These are phyloP conservation scores for Podaxis sp. DNA, from an alignment of 768 basidiomycete species.

Conservation along the genomic window DNA sequence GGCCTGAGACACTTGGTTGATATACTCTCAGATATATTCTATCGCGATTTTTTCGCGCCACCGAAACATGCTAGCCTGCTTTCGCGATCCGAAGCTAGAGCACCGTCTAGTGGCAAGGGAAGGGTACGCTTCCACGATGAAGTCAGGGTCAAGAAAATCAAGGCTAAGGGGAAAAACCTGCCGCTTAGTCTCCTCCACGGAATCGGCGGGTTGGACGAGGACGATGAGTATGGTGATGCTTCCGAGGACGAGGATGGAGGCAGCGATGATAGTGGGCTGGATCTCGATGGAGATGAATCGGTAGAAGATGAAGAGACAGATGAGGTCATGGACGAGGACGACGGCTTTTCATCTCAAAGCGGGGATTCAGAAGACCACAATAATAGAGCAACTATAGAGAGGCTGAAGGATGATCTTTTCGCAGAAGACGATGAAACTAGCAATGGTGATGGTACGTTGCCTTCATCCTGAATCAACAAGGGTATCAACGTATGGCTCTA, in stretches of 20 bases:
- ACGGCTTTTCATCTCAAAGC: conserved; percentile 16
- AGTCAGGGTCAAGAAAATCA: conserved; percentile 81
- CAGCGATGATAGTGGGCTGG: conserved; percentile 26
- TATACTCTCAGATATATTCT: conserved; percentile 52
- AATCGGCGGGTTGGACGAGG: conserved; percentile 41
- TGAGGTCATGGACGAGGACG: conserved; percentile 28
- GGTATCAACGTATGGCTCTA: background rate
- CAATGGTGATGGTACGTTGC: conserved; percentile 32
- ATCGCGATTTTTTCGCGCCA: conserved; percentile 80
- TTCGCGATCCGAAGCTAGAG: conserved; percentile 19
- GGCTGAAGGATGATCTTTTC: conserved; percentile 78
- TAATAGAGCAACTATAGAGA: conserved; percentile 54
- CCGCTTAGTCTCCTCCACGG: conserved; percentile 38
- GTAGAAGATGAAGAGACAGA: conserved; percentile 21
- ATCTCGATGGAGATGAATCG: conserved; percentile 26
- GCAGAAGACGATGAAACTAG: conserved; percentile 60
- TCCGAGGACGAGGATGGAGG: conserved; percentile 23
- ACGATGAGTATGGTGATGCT: conserved; percentile 28
- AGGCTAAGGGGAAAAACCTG: conserved; percentile 64
- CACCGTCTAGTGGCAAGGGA: conserved; percentile 26
- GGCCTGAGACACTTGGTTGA: background rate
- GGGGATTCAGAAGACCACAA: conserved; percentile 29
- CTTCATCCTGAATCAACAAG: background rate
- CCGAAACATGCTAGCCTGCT: conserved; percentile 34
- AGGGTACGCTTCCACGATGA: conserved; percentile 80